A percentile compares a stretch with the other conserved stretches of the same genome.
These are phyloP conservation scores for Solanum bukasovii DNA, from an alignment of 257 asterid genomes.

Conservation along the genomic window DNA sequence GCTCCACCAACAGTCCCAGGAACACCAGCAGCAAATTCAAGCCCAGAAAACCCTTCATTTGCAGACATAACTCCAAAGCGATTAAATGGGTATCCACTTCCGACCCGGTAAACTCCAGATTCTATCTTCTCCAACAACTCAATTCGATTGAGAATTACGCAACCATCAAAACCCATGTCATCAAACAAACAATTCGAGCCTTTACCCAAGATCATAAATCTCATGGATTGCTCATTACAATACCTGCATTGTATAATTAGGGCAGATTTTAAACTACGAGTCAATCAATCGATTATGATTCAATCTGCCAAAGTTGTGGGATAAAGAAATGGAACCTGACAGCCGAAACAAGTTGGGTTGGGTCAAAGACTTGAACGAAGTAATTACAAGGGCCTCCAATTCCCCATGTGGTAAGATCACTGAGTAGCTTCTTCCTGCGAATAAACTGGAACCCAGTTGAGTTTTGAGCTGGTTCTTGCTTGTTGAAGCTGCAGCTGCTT, in stretches of 20 bases:
- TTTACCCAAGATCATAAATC: conserved; percentile 32
- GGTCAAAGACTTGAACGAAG: conserved; percentile 31
- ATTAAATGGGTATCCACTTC: conserved; percentile 37
- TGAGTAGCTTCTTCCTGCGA: conserved; percentile 16
- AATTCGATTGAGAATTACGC: conserved; percentile 28
- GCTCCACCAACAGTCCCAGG: conserved; percentile 43
- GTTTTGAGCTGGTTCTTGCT: conserved; percentile 1
- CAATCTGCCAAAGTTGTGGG: background rate
- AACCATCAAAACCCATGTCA: conserved; percentile 36
- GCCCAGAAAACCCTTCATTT: conserved; percentile 29
- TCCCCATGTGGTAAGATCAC: conserved; percentile 33
- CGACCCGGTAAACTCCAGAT: conserved; percentile 28
- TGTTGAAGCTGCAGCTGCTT: background rate
- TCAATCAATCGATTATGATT: background rate
- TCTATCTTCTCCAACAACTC: conserved; percentile 27
- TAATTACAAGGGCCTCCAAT: conserved; percentile 42
- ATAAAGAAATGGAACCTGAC: conserved; percentile 13
- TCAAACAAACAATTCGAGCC: conserved; percentile 38
- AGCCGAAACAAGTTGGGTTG: conserved; percentile 27
- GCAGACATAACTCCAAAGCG: conserved; percentile 21
- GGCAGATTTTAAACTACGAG: background rate
- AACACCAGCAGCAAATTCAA: conserved; percentile 40
- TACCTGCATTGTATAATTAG: conserved; percentile 11
- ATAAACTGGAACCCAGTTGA: background rate
- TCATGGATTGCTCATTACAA: conserved; percentile 23